Percentiles rank a stretch among this genome's conserved stretches.
Evolutionary conservation across 345 rosid species (phyloP).

Genomic region (Eucalyptus erythrocorys): DNA sequence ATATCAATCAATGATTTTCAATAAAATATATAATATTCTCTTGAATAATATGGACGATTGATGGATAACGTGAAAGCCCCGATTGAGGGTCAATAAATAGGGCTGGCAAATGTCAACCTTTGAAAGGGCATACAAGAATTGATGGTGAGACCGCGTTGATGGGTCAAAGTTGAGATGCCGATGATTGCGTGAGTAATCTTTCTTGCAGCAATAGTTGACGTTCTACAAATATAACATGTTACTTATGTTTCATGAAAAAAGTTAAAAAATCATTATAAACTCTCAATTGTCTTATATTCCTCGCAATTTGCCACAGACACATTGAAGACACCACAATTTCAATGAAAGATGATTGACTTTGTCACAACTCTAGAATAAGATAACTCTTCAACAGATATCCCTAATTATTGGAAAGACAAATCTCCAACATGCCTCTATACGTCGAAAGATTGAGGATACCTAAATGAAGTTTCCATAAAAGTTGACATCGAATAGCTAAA

Average conservation of each 20-base stretch:
- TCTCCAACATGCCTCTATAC: background rate
- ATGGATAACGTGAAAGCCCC: background rate
- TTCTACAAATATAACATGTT: background rate
- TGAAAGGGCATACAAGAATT: background rate
- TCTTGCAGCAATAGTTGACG: background rate
- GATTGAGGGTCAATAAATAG: background rate
- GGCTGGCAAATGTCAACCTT: background rate
- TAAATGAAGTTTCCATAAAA: background rate
- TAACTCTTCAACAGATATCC: background rate
- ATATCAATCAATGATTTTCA: background rate
- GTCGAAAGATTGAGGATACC: accelerated
- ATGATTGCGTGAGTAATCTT: background rate
- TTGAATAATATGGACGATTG: background rate
- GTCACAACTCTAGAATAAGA: background rate
- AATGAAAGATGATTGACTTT: background rate
- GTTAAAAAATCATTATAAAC: background rate
- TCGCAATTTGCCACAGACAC: background rate
- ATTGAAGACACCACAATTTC: background rate
- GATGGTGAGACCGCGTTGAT: background rate
- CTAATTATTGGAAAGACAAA: background rate
- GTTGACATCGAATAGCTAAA: background rate
- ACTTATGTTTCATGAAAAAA: background rate
- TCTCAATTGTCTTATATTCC: background rate
- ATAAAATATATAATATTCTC: background rate
- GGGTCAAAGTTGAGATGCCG: background rate